Percentiles rank a stretch among this genome's conserved stretches.
Conservation (phyloP, 805 yeast species). For the Kuraishia molischiana region DNA sequence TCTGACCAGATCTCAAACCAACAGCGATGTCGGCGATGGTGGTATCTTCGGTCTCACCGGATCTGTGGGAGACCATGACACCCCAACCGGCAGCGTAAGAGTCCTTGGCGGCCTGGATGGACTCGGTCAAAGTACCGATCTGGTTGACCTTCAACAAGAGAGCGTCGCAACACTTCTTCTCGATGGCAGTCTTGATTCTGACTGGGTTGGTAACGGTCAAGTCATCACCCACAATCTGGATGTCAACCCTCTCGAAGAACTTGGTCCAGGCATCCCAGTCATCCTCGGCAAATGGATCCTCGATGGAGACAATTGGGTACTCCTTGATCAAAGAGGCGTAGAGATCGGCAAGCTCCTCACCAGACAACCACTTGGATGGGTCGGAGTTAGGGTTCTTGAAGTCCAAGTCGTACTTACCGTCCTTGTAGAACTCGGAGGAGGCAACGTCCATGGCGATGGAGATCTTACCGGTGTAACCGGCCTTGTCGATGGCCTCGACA, state of each 20-base stretch:
- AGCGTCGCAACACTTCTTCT: slow-evolving; percentile 92
- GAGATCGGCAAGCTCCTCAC: slow-evolving; percentile 76
- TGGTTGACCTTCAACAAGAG: slow-evolving; percentile 97
- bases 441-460: slow-evolving; percentile 94
- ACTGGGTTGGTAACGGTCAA: slow-evolving; percentile 97
- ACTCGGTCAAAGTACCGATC: slow-evolving; percentile 94
- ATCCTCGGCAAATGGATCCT: slow-evolving; percentile 99
- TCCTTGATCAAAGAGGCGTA: slow-evolving; percentile 72
- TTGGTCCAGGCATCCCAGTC: slow-evolving; percentile 98
- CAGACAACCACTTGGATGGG: slow-evolving; percentile 82
- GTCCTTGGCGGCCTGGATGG: slow-evolving; percentile 93
- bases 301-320: slow-evolving; percentile 97
- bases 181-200: slow-evolving; percentile 92
- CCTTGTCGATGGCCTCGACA: slow-evolving; percentile 77
- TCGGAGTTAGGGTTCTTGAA: slow-evolving; percentile 96
- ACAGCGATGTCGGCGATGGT: slow-evolving; percentile 96
- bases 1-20: slow-evolving; percentile 97
- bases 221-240: slow-evolving; percentile 96
- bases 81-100: slow-evolving; percentile 98
- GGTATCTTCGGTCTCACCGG: slow-evolving; percentile 99
- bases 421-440: slow-evolving; percentile 95
- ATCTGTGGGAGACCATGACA: slow-evolving; percentile 99
- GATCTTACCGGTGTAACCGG: slow-evolving; percentile 93
- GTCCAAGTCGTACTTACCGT: slow-evolving; percentile 95
- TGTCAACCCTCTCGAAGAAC: slow-evolving; percentile 62